Evolutionary conservation across 176 grass and related monocot genomes (phyloP), one percentile per base, ranked within the genome.

Genomic region (Metroxylon sagu): DNA sequence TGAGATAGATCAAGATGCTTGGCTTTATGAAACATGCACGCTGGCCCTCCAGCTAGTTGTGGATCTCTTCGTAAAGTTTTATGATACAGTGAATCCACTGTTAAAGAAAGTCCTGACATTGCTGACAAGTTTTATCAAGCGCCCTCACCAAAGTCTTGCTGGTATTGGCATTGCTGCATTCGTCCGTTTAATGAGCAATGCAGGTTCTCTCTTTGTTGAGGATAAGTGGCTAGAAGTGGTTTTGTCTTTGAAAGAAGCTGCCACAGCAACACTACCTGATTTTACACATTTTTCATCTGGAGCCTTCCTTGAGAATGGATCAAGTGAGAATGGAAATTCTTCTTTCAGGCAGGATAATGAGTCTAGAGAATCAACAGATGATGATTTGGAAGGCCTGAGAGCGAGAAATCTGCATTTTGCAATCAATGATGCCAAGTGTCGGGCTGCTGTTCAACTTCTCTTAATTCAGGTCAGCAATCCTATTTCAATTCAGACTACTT

Each of bases 11-110:
- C 93, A 92, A 79, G 93, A 98, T 81, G 84, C 88, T 53, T 98
- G 93, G 93, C 71, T 98, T 50, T 98, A 98, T 5, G 93, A 98
- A 71, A 98, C 93, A 65, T 98, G 93, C 74, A 98, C 88, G 12
- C 78, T 98, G 50, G 93, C 93, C 21, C 93, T 98, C 67, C 93
- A 98, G 83, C 60, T 98, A 64, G 93, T 98, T 60, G 93, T 98
- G 49, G 93, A 98, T 74, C 93, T 98, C 69, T 98, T 98, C 67
- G 93, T 98, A 56, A 92, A 92, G 61, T 98, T 98, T 73, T 98
- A 98, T 67, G 88, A 89, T 55, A 92, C 88, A 25, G 88, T 98
- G 28, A 88, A 98, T 70, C 88, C 84, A 25, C 81, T 98, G 63
- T 74, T 98, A 53, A 89, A 70, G 71, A 98, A 92, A 68, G 82